Evolutionary conservation across 345 rosid species (phyloP).

Genomic region (Anacardium occidentale): DNA sequence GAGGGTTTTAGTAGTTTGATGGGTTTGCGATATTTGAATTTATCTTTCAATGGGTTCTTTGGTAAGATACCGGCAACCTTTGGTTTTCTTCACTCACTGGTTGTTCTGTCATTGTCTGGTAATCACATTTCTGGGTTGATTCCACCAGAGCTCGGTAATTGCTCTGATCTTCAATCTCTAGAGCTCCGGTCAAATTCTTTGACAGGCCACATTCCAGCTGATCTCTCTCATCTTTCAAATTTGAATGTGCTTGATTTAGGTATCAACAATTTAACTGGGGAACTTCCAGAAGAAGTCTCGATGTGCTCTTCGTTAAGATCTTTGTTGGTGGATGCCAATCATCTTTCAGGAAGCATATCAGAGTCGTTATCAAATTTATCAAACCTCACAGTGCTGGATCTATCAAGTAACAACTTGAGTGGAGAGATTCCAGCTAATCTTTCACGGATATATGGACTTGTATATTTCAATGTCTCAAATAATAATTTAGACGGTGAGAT

Average conservation of each 20-base stretch:
- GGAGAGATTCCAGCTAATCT: constrained; percentile 71
- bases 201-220: constrained; percentile 66
- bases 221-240: constrained; percentile 52
- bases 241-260: constrained; percentile 69
- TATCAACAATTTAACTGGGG: constrained; percentile 65
- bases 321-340: constrained; percentile 58
- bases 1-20: constrained; percentile 89
- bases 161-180: constrained; percentile 77
- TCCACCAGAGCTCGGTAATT: constrained; percentile 80
- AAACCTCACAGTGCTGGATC: constrained; percentile 60
- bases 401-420: constrained; percentile 71
- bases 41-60: constrained; percentile 61
- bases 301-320: constrained; percentile 47
- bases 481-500: constrained; percentile 75
- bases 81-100: constrained; percentile 67
- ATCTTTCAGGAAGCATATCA: constrained; percentile 69
- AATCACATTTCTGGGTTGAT: constrained; percentile 65
- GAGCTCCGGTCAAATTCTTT: constrained; percentile 63
- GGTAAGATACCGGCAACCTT: constrained; percentile 71
- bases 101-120: constrained; percentile 63
- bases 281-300: constrained; percentile 58
- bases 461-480: constrained; percentile 67
- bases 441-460: constrained; percentile 43
- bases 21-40: constrained; percentile 65
- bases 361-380: constrained; percentile 52